Base-by-base conservation (phyloP, 2,329 filamentous ascomycete genomes). In the Fusarium brevicatenulatum region DNA sequence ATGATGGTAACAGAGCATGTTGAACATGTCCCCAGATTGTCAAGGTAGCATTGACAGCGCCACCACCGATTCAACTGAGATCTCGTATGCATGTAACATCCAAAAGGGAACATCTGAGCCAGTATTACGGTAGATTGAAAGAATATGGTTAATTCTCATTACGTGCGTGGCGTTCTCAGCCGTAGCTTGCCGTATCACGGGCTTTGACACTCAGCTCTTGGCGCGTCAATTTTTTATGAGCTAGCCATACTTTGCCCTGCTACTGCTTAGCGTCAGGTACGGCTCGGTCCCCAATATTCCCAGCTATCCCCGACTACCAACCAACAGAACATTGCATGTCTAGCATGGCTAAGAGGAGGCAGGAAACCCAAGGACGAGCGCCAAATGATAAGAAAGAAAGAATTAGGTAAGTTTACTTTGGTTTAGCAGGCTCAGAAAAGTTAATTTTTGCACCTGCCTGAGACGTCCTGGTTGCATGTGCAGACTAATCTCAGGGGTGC, bases 211-310 rank as follows among this genome's bases (percentile, higher is more conserved):
- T 12, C 21, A 32, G 44, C 9, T 49, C 49, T 50, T 68, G 66
- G 49, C 23, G 64, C 56, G 64, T 49, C 49, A 52, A 63, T 63
- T 55, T 63, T 55, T 37, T 7, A 9, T 15, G 15, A 42, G 28
- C 57, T 50, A 36, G 37, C 30, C 28, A 21, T 25, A 25, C n/a
- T 39, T 43, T 37, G 16, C 4, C 47, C 21, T 43, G 19, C 32
- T 23, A 32, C 44, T 34, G n/a, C 18, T 39, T 68, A 68, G 66
- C 40, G 49, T 46, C 64, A 63, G 64, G 49, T 25, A 56, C 40
- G 3, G 23, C 25, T 55, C 32, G 23, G 25, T 21, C 34, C 2
- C 32, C 15, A 58, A 23, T 44, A 61, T 47, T 42, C 19, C 40
- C 53, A 46, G 36, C 63, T 62, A 67, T 58, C 19, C 23, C 52